phyloP scores from a whole-genome alignment of 2,329 filamentous ascomycete genomes.

The Phymatotrichopsis omnivora region DNA sequence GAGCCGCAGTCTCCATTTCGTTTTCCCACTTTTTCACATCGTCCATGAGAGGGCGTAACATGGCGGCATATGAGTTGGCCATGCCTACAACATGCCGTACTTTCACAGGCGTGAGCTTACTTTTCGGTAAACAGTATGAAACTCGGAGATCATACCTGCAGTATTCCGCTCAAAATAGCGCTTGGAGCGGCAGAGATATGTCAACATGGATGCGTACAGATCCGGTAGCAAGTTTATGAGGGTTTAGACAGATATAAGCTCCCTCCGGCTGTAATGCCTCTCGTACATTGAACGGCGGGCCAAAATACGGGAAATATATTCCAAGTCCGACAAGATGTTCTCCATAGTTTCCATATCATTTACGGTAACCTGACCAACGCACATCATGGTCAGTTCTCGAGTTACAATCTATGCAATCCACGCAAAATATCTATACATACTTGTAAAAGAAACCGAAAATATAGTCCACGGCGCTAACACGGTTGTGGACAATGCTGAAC shows the following conservation, averaged over 20 bases:
- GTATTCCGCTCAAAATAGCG: not conserved
- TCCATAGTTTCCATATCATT: constrained; percentile 14
- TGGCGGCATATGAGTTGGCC: no score
- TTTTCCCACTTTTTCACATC: no score
- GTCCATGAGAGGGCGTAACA: no score
- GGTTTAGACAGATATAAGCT: not conserved
- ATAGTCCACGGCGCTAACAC: constrained; percentile 31
- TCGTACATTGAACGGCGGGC: constrained; percentile 23
- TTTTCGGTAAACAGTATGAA: no score
- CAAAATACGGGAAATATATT: constrained; percentile 17
- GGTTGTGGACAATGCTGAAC: constrained; percentile 29
- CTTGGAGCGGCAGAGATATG: constrained; percentile 6
- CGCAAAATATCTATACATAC: no score
- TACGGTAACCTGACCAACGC: not conserved
- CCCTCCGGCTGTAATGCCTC: constrained; percentile 6
- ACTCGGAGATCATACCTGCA: no score
- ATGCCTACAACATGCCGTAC: no score
- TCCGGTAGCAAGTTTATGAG: not conserved
- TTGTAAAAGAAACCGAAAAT: constrained; percentile 29
- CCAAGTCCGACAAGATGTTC: constrained; percentile 9
- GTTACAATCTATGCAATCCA: no score
- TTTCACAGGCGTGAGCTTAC: no score
- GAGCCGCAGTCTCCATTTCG: no score
- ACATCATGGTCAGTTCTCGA: not conserved
- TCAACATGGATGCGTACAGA: constrained; percentile 2